A percentile compares a stretch with the other conserved stretches of the same genome.
These are phyloP conservation scores for Tetraselmis striata DNA, from an alignment of 139 green algal genomes.

Conservation along the genomic window DNA sequence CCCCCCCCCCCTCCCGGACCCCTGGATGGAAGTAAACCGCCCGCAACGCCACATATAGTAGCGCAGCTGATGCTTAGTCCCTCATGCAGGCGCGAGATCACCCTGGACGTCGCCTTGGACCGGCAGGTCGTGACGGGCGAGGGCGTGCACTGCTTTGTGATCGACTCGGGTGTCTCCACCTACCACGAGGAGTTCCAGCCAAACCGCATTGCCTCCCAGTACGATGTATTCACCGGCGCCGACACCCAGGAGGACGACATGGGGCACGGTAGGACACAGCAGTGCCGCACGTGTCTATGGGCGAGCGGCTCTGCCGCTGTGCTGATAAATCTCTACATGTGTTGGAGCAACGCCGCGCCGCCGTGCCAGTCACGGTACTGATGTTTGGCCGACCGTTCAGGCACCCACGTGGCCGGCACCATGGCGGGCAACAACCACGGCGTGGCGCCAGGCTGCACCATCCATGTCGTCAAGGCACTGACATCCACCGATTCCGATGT, in stretches of 20 bases:
- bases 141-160: conserved; percentile 5
- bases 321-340: no score
- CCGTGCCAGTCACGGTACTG: no score
- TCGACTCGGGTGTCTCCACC: not conserved
- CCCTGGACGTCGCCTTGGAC: not conserved
- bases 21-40: no score
- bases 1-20: no score
- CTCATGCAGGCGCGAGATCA: not conserved
- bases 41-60: no score
- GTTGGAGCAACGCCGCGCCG: no score
- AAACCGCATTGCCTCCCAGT: not conserved
- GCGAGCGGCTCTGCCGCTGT: no score
- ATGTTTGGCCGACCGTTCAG: no score
- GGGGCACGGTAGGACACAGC: conserved; percentile 1
- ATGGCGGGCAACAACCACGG: conserved; percentile 5
- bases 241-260: conserved; percentile 4
- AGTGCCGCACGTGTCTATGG: no score
- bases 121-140: not conserved
- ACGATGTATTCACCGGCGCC: conserved; percentile 1
- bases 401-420: conserved; percentile 5
- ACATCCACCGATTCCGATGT: not conserved
- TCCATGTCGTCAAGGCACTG: not conserved
- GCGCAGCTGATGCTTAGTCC: no score
- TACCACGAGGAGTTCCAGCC: conserved; percentile 4
- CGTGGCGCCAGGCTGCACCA: conserved; percentile 1